phyloP scores from a whole-genome alignment of 352 stramenopile genomes.

The Phytophthora aleatoria region DNA sequence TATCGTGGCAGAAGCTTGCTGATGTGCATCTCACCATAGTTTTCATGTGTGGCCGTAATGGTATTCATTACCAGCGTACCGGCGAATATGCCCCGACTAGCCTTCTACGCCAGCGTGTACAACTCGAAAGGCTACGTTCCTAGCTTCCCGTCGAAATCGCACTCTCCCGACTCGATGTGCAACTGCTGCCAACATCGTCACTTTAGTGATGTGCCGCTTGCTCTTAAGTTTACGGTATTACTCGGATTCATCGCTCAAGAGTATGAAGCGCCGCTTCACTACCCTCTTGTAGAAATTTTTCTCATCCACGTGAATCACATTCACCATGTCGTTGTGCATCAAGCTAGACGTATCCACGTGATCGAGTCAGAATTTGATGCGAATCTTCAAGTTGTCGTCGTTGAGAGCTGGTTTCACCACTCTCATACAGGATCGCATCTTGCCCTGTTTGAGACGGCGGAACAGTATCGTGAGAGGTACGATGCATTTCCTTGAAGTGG shows the following conservation, averaged over 20 bases:
- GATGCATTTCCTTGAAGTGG: neutral
- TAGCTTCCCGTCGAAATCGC: conserved; percentile 3
- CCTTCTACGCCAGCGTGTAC: neutral
- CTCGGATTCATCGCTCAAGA: neutral
- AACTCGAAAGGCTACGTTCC: conserved; percentile 2
- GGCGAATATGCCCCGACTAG: neutral
- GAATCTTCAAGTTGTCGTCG: too few relatives aligned
- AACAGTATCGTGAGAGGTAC: neutral
- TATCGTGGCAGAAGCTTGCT: conserved; percentile 1
- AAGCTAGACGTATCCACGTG: too few relatives aligned
- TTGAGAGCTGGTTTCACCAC: neutral
- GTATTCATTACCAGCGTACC: neutral
- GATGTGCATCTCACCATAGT: conserved; percentile 4
- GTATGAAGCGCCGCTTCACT: neutral
- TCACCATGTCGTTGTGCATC: neutral
- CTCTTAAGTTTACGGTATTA: neutral
- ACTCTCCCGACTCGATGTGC: neutral
- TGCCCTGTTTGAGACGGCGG: neutral
- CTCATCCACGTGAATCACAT: conserved; percentile 1
- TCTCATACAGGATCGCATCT: neutral
- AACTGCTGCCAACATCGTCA: neutral
- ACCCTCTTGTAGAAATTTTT: conserved; percentile 4
- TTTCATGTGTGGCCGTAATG: neutral
- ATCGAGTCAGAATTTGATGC: too few relatives aligned
- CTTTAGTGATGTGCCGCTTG: conserved; percentile 3